These are phyloP conservation scores for Dendrobium officinale DNA, from an alignment of 106 monocot species.

Conservation along the genomic window DNA sequence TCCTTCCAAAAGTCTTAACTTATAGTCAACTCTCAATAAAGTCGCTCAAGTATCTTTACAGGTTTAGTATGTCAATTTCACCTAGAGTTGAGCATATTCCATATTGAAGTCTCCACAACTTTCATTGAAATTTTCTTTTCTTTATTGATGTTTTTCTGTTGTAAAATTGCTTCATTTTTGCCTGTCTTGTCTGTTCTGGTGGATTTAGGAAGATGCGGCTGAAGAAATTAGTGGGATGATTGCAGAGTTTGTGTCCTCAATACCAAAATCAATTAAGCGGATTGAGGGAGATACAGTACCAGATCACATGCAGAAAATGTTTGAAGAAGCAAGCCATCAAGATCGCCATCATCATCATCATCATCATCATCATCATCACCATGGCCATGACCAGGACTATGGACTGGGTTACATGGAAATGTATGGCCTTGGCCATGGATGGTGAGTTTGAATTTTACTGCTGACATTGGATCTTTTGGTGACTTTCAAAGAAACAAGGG, in stretches of 20 bases:
- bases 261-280: constrained; percentile 16
- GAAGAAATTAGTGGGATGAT: constrained; percentile 20
- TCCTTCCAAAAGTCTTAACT: too few species aligned
- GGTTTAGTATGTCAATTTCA: background rate
- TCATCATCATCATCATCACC: constrained; percentile 5
- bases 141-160: background rate
- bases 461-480: background rate
- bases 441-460: constrained; percentile 2
- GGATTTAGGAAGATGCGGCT: constrained; percentile 21
- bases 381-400: constrained; percentile 9
- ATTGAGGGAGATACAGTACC: constrained; percentile 8
- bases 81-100: background rate
- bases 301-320: constrained; percentile 15
- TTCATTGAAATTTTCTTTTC: background rate
- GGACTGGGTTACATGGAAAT: constrained; percentile 7
- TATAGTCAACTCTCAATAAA: too few species aligned
- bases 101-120: background rate
- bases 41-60: too few species aligned
- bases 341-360: constrained; percentile 5
- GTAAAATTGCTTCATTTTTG: background rate
- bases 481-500: background rate
- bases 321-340: constrained; percentile 9
- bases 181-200: background rate
- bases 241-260: constrained; percentile 18
- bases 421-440: constrained; percentile 21